Percentiles rank a stretch among this genome's conserved stretches.
Evolutionary conservation across 2,329 filamentous ascomycete species (phyloP).

Genomic region (Paraphaeosphaeria minitans): DNA sequence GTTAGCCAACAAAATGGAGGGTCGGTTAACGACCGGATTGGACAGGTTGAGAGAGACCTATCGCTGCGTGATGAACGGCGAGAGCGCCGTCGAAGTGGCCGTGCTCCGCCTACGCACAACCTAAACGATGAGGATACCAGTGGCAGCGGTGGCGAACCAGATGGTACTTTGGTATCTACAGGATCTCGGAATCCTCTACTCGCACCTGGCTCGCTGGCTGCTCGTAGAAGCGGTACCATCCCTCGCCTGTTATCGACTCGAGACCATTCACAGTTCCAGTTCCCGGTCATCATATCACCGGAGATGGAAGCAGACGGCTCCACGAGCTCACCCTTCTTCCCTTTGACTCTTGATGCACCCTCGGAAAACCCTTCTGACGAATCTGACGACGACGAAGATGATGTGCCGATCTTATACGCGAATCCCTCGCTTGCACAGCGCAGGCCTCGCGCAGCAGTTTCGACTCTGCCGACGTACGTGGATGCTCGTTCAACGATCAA

Average conservation of each 20-base stretch:
- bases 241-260: constrained; percentile 21
- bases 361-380: constrained; percentile 34
- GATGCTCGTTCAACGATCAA: constrained; percentile 62
- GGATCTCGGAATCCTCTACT: constrained; percentile 30
- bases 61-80: constrained; percentile 49
- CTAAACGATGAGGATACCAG: constrained; percentile 50
- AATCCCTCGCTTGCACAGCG: constrained; percentile 34
- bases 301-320: constrained; percentile 20
- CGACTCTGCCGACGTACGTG: constrained; percentile 59
- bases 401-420: constrained; percentile 31
- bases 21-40: constrained; percentile 60
- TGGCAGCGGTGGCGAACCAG: constrained; percentile 53
- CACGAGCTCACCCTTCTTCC: constrained; percentile 28
- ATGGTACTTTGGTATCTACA: constrained; percentile 43
- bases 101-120: constrained; percentile 29
- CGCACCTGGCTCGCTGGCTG: constrained; percentile 22
- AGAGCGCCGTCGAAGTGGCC: constrained; percentile 36
- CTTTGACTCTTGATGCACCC: constrained; percentile 20
- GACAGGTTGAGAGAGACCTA: constrained; percentile 60
- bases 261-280: constrained; percentile 19
- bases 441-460: constrained; percentile 25
- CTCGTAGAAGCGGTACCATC: constrained; percentile 24
- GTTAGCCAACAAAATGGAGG: constrained; percentile 46
- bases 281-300: constrained; percentile 21
- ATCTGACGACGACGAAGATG: constrained; percentile 31